Evolutionary conservation across 352 stramenopile genomes (phyloP).

Genomic region (Pythium angustatum): DNA sequence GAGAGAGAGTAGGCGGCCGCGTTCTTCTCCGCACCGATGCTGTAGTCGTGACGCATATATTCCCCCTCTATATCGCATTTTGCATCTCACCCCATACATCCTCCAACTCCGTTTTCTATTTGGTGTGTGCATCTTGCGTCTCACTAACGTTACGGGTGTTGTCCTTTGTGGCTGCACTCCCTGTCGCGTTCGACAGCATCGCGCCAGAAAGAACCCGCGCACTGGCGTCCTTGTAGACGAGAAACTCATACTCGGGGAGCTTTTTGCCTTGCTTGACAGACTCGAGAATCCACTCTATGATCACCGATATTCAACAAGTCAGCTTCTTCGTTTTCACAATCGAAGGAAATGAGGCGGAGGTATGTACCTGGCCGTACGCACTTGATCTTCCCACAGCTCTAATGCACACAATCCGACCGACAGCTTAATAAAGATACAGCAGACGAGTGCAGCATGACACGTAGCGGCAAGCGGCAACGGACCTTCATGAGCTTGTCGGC

Average conservation of each 20-base stretch:
- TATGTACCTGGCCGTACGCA: conserved; percentile 60
- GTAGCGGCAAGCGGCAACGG: no score
- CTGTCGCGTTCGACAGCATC: no score
- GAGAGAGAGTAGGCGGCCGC: not conserved
- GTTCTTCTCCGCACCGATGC: conserved; percentile 16
- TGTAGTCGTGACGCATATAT: conserved; percentile 36
- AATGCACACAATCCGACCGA: no score
- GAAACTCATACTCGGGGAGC: conserved; percentile 64
- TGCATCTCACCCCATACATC: conserved; percentile 30
- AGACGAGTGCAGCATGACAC: no score
- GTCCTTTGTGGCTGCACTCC: not conserved
- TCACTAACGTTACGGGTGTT: not conserved
- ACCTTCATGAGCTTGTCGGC: conserved; percentile 75
- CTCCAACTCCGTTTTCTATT: not conserved
- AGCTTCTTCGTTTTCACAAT: no score
- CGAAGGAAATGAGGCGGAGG: not conserved
- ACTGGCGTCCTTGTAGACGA: conserved; percentile 66
- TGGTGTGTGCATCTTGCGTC: not conserved
- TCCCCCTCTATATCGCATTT: conserved; percentile 27
- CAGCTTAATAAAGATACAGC: no score
- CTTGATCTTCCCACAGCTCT: conserved; percentile 62
- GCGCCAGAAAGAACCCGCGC: conserved; percentile 8
- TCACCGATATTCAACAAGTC: not conserved
- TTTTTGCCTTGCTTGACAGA: conserved; percentile 68
- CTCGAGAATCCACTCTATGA: conserved; percentile 74